These are phyloP conservation scores for Nicotiana tabacum DNA, from an alignment of 257 asterid genomes.

Conservation along the genomic window DNA sequence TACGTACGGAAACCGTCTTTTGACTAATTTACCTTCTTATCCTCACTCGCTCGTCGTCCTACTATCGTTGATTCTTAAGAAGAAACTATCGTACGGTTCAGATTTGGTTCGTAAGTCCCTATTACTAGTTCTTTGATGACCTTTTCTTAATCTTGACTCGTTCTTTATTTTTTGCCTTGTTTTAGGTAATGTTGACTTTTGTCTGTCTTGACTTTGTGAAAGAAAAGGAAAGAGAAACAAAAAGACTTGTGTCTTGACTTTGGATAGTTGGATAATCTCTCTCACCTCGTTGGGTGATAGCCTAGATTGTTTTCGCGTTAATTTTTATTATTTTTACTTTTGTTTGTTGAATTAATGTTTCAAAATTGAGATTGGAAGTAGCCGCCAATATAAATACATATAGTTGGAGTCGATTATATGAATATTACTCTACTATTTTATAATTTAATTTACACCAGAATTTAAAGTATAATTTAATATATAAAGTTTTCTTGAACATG, in stretches of 20 bases:
- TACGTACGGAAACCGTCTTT: neutral
- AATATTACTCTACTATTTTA: neutral
- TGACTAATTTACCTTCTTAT: conserved; percentile 4
- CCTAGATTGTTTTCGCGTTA: neutral
- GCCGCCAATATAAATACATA: neutral
- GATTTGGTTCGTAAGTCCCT: neutral
- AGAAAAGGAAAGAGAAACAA: neutral
- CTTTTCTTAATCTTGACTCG: neutral
- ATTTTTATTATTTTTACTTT: neutral
- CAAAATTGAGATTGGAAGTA: neutral
- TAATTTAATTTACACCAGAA: neutral
- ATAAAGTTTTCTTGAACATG: neutral
- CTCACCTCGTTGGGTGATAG: neutral
- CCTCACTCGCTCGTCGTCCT: neutral
- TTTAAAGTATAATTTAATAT: neutral
- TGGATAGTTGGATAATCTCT: neutral
- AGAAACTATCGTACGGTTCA: neutral
- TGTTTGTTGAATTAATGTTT: neutral
- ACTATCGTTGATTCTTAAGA: neutral
- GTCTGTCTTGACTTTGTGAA: neutral
- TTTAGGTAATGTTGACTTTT: neutral
- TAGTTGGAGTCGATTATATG: neutral
- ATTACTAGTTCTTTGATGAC: neutral
- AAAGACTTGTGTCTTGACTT: neutral
- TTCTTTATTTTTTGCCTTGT: neutral